Base-by-base conservation (phyloP, 2,329 filamentous ascomycete genomes). In the Apiospora pterosperma region DNA sequence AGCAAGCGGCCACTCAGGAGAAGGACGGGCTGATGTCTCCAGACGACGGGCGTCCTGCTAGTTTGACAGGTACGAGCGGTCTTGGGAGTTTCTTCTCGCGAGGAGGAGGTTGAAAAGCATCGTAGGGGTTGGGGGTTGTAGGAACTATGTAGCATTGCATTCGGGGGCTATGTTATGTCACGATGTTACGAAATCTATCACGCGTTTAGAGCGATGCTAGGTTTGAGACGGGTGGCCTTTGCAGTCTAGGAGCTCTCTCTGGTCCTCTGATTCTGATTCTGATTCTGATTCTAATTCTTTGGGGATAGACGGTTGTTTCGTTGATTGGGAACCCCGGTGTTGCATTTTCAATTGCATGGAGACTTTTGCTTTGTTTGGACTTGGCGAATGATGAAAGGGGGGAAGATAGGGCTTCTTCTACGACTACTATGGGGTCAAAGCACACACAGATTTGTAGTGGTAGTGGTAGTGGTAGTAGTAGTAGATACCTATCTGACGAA, bases 1-100 rank as follows among this genome's bases (percentile, higher is more conserved):
- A 69, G 21, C 63, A 58, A 34, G 23, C 55, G 23, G 60, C 52
- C 8, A 41, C 36, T 42, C 65, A 62, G 12, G 65, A 64, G 23
- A 61, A 61, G 48, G 48, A 55, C 25, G 48, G 48, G 25, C 5
- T 58, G n/a, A 21, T 16, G n/a, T 10, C 39, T 14, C 39, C 25
- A 34, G 60, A 48, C 10, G 31, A 62, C n/a, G 63, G 55, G 38
- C 60, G 60, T 12, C 61, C 42, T 12, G 12, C 61, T 36, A 65
- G 64, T 55, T 42, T 63, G 16, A 42, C 41, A 19, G 63, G 64
- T 36, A 12, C 42, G 25, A 63, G 39, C 25, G 63, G 64, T 58
- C 58, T 38, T 38, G 58, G 58, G 8, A 38, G 36, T 16, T 60
- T 60, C 23, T 39, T 60, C n/a, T 60, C 58, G 21, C 38, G 34